Conservation (phyloP, 768 basidiomycete genomes). For the Leucocoprinus birnbaumii region DNA sequence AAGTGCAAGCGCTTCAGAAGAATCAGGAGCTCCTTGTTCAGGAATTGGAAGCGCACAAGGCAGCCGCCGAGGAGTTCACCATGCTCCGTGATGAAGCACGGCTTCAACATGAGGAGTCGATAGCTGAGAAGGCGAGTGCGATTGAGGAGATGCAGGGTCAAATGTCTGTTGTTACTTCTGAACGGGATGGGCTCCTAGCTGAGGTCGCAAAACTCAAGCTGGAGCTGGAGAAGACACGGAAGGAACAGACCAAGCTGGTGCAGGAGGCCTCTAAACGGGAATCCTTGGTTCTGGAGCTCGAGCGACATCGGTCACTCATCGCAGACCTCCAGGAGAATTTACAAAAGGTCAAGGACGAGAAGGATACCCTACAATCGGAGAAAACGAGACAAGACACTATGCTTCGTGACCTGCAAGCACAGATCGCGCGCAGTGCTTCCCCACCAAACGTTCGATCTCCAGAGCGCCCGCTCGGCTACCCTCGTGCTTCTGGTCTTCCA, state of each 20-base stretch:
- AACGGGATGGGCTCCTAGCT: conserved; percentile 40
- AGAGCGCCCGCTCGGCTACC: conserved; percentile 53
- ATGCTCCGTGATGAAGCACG: conserved; percentile 39
- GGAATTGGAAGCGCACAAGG: conserved; percentile 63
- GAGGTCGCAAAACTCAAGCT: conserved; percentile 51
- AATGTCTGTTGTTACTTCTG: conserved; percentile 40
- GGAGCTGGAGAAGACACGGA: conserved; percentile 57
- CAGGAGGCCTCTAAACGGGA: conserved; percentile 76
- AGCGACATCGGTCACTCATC: conserved; percentile 71
- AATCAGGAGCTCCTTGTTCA: conserved; percentile 48
- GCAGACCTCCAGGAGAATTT: conserved; percentile 77
- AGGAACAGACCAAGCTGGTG: conserved; percentile 59
- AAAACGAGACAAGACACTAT: conserved; percentile 63
- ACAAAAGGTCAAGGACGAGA: conserved; percentile 80
- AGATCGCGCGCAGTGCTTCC: conserved; percentile 58
- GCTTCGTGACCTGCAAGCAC: conserved; percentile 79
- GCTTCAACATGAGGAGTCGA: conserved; percentile 39
- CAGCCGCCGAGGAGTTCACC: conserved; percentile 47
- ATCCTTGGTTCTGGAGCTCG: conserved; percentile 71
- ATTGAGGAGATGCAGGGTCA: conserved; percentile 50
- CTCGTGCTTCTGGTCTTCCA: conserved; percentile 58
- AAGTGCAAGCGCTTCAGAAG: conserved; percentile 42
- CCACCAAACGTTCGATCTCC: conserved; percentile 53
- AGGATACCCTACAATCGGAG: conserved; percentile 73
- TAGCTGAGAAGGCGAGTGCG: conserved; percentile 46